Percentiles rank a stretch among this genome's conserved stretches.
These are phyloP conservation scores for Malus hybrid DNA, from an alignment of 331 rosid genomes.

Conservation along the genomic window DNA sequence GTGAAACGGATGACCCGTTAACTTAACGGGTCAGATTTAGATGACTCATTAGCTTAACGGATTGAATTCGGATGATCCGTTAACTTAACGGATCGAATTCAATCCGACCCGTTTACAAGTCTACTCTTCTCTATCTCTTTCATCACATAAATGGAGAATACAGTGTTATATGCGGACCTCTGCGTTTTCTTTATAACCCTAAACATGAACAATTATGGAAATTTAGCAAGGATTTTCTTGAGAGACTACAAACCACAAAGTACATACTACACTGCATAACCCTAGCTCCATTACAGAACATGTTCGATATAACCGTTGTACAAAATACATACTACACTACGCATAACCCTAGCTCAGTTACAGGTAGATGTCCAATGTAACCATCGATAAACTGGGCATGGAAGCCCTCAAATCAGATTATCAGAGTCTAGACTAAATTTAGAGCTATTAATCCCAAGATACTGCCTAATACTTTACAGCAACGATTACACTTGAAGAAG, in stretches of 20 bases:
- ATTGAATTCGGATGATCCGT: too few species aligned
- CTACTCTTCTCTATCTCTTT: too few species aligned
- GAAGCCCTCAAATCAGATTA: not conserved
- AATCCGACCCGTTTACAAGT: too few species aligned
- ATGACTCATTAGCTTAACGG: too few species aligned
- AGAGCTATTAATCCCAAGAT: conserved; percentile 4
- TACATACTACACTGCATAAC: too few species aligned
- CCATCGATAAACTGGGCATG: not conserved
- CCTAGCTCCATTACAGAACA: too few species aligned
- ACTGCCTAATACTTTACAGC: conserved; percentile 27
- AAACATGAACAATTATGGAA: too few species aligned
- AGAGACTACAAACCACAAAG: not conserved
- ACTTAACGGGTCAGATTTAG: too few species aligned
- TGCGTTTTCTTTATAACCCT: too few species aligned
- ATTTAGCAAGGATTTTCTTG: not conserved
- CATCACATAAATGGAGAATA: not conserved
- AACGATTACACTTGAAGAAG: conserved; percentile 1
- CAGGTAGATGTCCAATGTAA: not conserved
- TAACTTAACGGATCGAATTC: too few species aligned
- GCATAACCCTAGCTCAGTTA: not conserved
- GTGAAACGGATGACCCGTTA: too few species aligned
- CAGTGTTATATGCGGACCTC: not conserved
- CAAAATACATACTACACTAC: not conserved
- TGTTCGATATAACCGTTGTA: too few species aligned
- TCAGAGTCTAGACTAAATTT: not conserved